Evolutionary conservation across 169 alveolate genomes (phyloP).

Genomic region (Nephromyces sp.): DNA sequence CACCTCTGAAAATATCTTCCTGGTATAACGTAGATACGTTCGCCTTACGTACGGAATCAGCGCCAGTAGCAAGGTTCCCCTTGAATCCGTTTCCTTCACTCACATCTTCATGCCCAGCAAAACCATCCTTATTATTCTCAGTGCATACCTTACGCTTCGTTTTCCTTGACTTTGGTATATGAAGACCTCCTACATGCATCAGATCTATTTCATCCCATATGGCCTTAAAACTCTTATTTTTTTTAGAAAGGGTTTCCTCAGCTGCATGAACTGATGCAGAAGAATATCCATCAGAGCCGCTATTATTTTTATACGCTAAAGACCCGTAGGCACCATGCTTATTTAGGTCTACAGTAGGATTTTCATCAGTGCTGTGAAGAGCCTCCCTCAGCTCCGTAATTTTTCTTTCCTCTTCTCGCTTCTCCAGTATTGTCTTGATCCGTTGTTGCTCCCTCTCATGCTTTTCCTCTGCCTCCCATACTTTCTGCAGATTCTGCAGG

Average conservation of each 20-base stretch:
- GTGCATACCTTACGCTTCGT: no score
- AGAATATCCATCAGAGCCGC: no score
- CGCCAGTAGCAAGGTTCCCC: neutral
- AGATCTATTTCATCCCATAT: no score
- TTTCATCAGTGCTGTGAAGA: constrained; percentile 28
- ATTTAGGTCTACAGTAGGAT: neutral
- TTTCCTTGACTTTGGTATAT: no score
- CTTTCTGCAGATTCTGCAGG: constrained; percentile 80
- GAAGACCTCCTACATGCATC: no score
- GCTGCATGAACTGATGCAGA: no score
- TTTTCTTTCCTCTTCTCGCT: constrained; percentile 85
- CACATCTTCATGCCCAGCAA: neutral
- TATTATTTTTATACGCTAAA: no score
- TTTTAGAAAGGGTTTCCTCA: neutral
- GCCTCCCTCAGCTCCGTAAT: constrained; percentile 77
- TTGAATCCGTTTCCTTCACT: neutral
- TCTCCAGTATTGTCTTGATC: constrained; percentile 80
- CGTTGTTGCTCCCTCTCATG: constrained; percentile 74
- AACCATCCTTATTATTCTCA: neutral
- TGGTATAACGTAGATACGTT: neutral
- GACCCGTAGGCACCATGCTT: neutral
- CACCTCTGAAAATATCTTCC: neutral
- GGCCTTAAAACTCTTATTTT: no score
- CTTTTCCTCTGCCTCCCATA: constrained; percentile 91
- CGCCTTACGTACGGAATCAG: neutral